A percentile compares a stretch with the other conserved stretches of the same genome.
phyloP scores from a whole-genome alignment of 106 monocot species.

The Dendrobium chrysotoxum region DNA sequence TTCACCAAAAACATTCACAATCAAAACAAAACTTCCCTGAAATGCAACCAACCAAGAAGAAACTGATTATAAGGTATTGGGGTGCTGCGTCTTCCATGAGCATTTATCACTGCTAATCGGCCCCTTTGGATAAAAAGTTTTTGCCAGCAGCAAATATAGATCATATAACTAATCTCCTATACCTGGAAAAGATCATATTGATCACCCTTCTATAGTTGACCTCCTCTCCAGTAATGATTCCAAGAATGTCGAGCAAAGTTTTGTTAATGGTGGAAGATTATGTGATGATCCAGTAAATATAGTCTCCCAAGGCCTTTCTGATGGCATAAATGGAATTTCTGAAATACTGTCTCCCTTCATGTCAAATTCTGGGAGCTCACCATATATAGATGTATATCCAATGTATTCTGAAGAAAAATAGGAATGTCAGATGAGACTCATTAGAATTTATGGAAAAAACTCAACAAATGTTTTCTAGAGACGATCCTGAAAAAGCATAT shows the following conservation, averaged over 20 bases:
- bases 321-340: slow-evolving; percentile 51
- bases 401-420: slow-evolving; percentile 23
- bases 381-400: slow-evolving; percentile 88
- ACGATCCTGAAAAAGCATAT: too few species aligned
- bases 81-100: not conserved
- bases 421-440: not conserved
- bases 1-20: too few species aligned
- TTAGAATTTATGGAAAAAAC: not conserved
- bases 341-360: slow-evolving; percentile 17
- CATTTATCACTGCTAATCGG: too few species aligned
- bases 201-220: slow-evolving; percentile 15
- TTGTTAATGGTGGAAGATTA: slow-evolving; percentile 73
- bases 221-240: slow-evolving; percentile 69
- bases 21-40: too few species aligned
- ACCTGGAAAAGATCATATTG: not conserved
- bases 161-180: not conserved
- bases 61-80: not conserved
- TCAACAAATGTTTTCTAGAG: not conserved
- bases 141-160: not conserved
- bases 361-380: slow-evolving; percentile 52
- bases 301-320: slow-evolving; percentile 84
- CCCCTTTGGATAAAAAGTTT: not conserved
- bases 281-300: slow-evolving; percentile 83
- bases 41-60: not conserved
- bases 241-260: slow-evolving; percentile 69